Conservation (phyloP, 1,139 yeast genomes). For the Kodamaea arcana region DNA sequence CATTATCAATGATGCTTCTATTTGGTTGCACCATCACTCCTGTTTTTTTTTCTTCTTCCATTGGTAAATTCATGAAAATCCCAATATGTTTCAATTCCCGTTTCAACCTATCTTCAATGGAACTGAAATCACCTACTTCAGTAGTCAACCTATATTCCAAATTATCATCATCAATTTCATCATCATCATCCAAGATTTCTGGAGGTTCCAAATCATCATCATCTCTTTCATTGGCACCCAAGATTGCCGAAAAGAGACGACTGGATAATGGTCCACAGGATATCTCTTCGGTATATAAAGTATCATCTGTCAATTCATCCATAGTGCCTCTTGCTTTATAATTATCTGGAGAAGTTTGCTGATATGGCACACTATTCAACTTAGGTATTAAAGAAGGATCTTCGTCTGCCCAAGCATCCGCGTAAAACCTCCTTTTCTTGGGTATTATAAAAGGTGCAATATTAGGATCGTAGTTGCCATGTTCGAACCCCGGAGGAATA, state of each 20-base stretch:
- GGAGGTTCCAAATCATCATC: constrained; percentile 22
- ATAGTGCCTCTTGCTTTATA: constrained; percentile 62
- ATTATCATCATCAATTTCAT: constrained; percentile 27
- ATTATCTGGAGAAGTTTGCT: constrained; percentile 38
- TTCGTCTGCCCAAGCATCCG: constrained; percentile 84
- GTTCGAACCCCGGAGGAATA: constrained; percentile 50
- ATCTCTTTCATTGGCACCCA: constrained; percentile 49
- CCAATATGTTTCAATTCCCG: constrained; percentile 90
- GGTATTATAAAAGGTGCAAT: constrained; percentile 74
- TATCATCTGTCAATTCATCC: constrained; percentile 56
- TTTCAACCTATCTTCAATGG: constrained; percentile 82
- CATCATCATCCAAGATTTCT: constrained; percentile 13
- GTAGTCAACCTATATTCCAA: constrained; percentile 32
- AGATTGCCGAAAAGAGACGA: constrained; percentile 75
- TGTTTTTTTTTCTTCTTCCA: constrained; percentile 25
- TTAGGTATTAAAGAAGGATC: constrained; percentile 49
- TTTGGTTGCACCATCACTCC: constrained; percentile 3
- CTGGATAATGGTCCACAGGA: constrained; percentile 93
- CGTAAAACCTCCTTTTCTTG: constrained; percentile 75
- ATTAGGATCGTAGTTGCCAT: constrained; percentile 55
- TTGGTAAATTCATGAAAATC: constrained; percentile 65
- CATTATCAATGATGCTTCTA: constrained; percentile 50
- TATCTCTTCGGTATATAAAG: constrained; percentile 65
- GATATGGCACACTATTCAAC: constrained; percentile 35
- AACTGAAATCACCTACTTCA: constrained; percentile 57